Evolutionary conservation across 2,329 filamentous ascomycete species (phyloP).

Genomic region (Hypomyces perniciosus): DNA sequence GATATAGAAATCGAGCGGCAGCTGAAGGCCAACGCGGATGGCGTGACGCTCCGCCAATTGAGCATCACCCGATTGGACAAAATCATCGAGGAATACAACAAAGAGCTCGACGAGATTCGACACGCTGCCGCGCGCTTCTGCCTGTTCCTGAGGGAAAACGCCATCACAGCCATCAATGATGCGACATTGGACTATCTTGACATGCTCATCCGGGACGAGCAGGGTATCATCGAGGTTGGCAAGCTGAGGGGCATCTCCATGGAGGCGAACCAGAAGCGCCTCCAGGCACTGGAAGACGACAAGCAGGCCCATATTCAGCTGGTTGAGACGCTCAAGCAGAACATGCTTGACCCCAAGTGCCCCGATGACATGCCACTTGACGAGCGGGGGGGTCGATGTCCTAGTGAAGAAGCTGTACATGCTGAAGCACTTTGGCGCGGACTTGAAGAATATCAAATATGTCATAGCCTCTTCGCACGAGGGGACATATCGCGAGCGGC

Average conservation of each 20-base stretch:
- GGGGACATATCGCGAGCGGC: conserved; percentile 4
- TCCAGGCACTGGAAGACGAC: conserved; percentile 7
- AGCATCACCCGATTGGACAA: neutral
- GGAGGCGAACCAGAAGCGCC: conserved; percentile 4
- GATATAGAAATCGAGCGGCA: conserved; percentile 5
- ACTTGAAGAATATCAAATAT: conserved; percentile 5
- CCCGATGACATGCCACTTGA: conserved; percentile 6
- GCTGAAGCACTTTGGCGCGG: conserved; percentile 1
- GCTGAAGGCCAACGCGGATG: neutral
- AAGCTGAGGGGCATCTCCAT: neutral
- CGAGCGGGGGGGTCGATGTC: neutral
- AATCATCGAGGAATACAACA: neutral
- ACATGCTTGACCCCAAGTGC: conserved; percentile 1
- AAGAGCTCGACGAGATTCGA: conserved; percentile 7
- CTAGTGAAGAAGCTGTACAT: conserved; percentile 4
- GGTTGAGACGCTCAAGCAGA: conserved; percentile 11
- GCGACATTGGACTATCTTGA: conserved; percentile 8
- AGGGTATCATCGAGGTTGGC: neutral
- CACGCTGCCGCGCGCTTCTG: conserved; percentile 5
- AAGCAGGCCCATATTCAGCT: conserved; percentile 13
- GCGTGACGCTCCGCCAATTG: neutral
- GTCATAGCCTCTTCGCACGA: neutral
- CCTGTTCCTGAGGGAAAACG: neutral
- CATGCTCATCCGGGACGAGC: conserved; percentile 4
- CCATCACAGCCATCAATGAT: conserved; percentile 2